phyloP scores from a whole-genome alignment of 1,284 basidiomycete genomes.

The Austroboletus novae-zelandiae region DNA sequence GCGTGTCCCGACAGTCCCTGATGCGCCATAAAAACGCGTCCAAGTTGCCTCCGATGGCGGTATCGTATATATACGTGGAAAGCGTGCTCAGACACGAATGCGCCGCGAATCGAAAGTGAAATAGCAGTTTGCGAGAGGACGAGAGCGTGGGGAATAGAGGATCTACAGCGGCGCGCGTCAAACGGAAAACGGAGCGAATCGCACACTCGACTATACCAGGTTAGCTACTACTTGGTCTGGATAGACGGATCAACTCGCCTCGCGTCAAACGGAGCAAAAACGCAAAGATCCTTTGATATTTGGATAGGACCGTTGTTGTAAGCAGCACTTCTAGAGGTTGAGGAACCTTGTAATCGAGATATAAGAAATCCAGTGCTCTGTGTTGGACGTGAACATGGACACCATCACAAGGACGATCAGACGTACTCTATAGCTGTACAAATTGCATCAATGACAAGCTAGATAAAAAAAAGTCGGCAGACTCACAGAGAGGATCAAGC shows the following conservation, averaged over 20 bases:
- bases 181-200: constrained; percentile 61
- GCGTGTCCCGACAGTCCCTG: constrained; percentile 28
- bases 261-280: constrained; percentile 75
- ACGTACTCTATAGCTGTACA: constrained; percentile 27
- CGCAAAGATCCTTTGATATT: constrained; percentile 80
- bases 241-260: constrained; percentile 42
- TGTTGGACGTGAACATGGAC: constrained; percentile 40
- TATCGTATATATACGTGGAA: constrained; percentile 71
- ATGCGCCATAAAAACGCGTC: constrained; percentile 59
- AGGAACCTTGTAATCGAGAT: constrained; percentile 83
- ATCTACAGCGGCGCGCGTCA: constrained; percentile 43
- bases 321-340: constrained; percentile 69
- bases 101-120: constrained; percentile 70
- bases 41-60: constrained; percentile 73
- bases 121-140: constrained; percentile 49
- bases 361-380: constrained; percentile 84
- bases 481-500: constrained; percentile 74
- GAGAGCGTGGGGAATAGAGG: constrained; percentile 62
- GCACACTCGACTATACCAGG: constrained; percentile 63
- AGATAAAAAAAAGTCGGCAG: not conserved
- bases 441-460: constrained; percentile 8
- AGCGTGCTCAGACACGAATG: constrained; percentile 67
- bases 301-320: constrained; percentile 66
- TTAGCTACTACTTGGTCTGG: constrained; percentile 3
- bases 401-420: constrained; percentile 42